These are phyloP conservation scores for Staphylotrichum tortipilum DNA, from an alignment of 495 filamentous ascomycete species.

Conservation along the genomic window DNA sequence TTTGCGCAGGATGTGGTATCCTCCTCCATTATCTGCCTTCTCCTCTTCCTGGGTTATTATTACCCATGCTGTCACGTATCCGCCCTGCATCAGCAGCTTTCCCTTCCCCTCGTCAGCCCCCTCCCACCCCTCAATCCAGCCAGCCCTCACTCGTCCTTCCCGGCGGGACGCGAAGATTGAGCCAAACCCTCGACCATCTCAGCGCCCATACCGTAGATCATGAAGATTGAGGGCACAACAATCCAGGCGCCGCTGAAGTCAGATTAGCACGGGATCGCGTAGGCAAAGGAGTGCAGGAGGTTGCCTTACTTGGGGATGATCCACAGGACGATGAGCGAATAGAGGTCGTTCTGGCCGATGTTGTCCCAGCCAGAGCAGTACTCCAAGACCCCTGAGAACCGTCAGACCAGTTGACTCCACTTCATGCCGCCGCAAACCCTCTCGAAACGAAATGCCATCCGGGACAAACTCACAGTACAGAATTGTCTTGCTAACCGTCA, in stretches of 20 bases:
- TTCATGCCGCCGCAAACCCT: not conserved
- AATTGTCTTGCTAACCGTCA: constrained; percentile 83
- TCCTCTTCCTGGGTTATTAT: too few species aligned
- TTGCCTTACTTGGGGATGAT: constrained; percentile 78
- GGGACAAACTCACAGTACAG: constrained; percentile 62
- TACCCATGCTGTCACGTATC: too few species aligned
- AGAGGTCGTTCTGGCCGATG: constrained; percentile 62
- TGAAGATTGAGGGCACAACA: constrained; percentile 61
- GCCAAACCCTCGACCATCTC: constrained; percentile 64
- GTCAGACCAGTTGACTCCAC: not conserved
- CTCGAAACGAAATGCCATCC: too few species aligned
- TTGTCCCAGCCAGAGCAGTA: constrained; percentile 67
- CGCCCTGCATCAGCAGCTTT: too few species aligned
- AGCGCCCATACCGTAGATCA: constrained; percentile 57
- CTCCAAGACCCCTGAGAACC: constrained; percentile 62
- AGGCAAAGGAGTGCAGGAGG: not conserved
- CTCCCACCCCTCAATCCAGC: too few species aligned
- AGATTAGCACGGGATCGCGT: constrained; percentile 2
- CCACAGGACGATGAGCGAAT: constrained; percentile 56
- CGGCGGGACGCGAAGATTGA: not conserved
- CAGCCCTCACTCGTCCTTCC: not conserved
- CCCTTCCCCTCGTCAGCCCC: too few species aligned
- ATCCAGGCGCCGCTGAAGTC: constrained; percentile 65
- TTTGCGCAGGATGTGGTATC: too few species aligned
- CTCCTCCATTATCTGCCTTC: too few species aligned